Conservation (phyloP, 2,329 filamentous ascomycete species). For the Epichloe sibirici region DNA sequence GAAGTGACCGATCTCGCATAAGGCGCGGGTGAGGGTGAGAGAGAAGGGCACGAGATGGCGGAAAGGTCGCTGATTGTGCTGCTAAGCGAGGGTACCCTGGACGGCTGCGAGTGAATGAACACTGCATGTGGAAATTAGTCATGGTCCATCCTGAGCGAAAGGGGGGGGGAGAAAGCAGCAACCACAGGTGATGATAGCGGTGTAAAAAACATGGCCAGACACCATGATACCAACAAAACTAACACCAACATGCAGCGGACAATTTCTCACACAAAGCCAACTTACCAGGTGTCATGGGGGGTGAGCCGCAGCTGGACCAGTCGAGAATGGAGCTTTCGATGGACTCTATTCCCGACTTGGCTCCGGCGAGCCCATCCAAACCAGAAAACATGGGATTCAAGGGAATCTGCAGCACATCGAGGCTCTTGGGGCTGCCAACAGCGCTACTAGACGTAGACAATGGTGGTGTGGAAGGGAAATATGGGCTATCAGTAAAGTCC, state of each 20-base stretch:
- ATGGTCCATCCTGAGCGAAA: constrained; percentile 7
- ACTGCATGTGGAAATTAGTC: constrained; percentile 31
- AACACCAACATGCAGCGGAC: neutral
- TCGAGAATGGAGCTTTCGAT: constrained; percentile 65
- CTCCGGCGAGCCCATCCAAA: constrained; percentile 48
- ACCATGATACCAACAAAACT: neutral
- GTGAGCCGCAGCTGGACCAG: constrained; percentile 67
- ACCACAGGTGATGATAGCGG: neutral
- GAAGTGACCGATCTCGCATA: constrained; percentile 57
- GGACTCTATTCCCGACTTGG: constrained; percentile 61
- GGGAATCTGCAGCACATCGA: constrained; percentile 69
- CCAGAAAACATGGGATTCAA: constrained; percentile 68
- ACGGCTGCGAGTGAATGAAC: constrained; percentile 35
- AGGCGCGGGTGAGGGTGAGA: constrained; percentile 77
- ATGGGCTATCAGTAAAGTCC: constrained; percentile 55
- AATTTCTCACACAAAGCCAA: constrained; percentile 12
- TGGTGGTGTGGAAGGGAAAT: constrained; percentile 76
- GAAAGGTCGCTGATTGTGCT: constrained; percentile 58
- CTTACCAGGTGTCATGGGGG: constrained; percentile 85
- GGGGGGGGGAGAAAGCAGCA: neutral
- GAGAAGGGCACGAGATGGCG: constrained; percentile 66
- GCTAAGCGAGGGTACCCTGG: constrained; percentile 47
- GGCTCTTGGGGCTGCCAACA: constrained; percentile 73
- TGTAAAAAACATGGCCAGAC: neutral
- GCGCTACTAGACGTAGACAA: constrained; percentile 76